Conservation (phyloP, 768 basidiomycete genomes). For the Lentinus tigrinus region DNA sequence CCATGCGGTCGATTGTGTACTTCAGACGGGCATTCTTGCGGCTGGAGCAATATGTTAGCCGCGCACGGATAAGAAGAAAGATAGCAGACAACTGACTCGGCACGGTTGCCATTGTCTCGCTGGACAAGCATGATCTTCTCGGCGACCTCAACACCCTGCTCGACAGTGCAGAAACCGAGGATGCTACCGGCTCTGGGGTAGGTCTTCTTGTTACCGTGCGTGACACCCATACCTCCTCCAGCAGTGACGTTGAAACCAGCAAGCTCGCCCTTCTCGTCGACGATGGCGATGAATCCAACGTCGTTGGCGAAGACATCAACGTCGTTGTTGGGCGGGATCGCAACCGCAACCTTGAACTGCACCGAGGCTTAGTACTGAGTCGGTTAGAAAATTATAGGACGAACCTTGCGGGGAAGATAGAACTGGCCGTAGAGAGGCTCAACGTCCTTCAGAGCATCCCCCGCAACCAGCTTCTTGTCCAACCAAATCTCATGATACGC, state of each 20-base stretch:
- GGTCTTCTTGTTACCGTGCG: slow-evolving; percentile 98
- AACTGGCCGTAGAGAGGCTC: slow-evolving; percentile 98
- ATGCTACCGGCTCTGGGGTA: slow-evolving; percentile 88
- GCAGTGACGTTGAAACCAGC: slow-evolving; percentile 91
- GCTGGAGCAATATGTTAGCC: slow-evolving; percentile 24
- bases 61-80: not conserved
- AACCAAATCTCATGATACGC: slow-evolving; percentile 99
- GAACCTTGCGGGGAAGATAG: slow-evolving; percentile 93
- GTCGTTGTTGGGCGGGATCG: slow-evolving; percentile 95
- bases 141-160: slow-evolving; percentile 82
- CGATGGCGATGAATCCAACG: slow-evolving; percentile 94
- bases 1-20: slow-evolving; percentile 97
- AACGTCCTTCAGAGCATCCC: slow-evolving; percentile 89
- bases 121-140: slow-evolving; percentile 94
- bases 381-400: slow-evolving; percentile 13
- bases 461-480: slow-evolving; percentile 94
- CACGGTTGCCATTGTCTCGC: slow-evolving; percentile 93
- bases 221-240: slow-evolving; percentile 99
- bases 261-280: slow-evolving; percentile 70
- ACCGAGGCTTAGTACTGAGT: slow-evolving; percentile 9
- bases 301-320: slow-evolving; percentile 96
- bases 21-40: slow-evolving; percentile 84
- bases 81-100: slow-evolving; percentile 59
- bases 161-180: slow-evolving; percentile 89
- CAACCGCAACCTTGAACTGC: slow-evolving; percentile 96